Evolutionary conservation across 2,329 filamentous ascomycete genomes (phyloP).

Genomic region (Fusarium dlaminii): DNA sequence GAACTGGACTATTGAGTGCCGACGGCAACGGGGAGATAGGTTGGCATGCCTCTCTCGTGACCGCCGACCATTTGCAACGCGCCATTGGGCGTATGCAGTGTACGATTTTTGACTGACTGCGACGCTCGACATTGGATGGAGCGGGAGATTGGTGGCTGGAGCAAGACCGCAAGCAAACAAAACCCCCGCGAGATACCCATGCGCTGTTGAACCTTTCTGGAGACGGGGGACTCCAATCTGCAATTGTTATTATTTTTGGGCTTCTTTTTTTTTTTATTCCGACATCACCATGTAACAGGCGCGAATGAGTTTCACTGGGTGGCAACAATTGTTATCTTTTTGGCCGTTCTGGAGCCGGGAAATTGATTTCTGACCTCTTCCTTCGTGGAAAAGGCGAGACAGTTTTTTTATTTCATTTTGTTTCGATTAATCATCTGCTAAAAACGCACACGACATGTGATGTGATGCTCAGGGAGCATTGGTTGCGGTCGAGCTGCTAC

Average conservation of each 20-base stretch:
- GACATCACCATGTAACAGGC: constrained; percentile 31
- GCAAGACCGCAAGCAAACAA: constrained; percentile 41
- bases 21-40: constrained; percentile 23
- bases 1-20: constrained; percentile 8
- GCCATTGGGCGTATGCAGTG: constrained; percentile 41
- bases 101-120: constrained; percentile 41
- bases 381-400: constrained; percentile 15
- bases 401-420: constrained; percentile 19
- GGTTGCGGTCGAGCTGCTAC: constrained; percentile 8
- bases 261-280: constrained; percentile 25
- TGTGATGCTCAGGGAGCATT: constrained; percentile 29
- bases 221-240: constrained; percentile 44
- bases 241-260: constrained; percentile 34
- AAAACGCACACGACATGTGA: constrained; percentile 29
- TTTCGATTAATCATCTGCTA: constrained; percentile 2
- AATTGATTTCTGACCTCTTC: constrained; percentile 40
- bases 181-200: constrained; percentile 45
- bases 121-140: constrained; percentile 38
- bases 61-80: constrained; percentile 34
- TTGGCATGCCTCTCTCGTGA: constrained; percentile 29
- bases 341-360: constrained; percentile 35
- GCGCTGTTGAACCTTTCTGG: constrained; percentile 41
- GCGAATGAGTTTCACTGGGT: constrained; percentile 27
- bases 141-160: constrained; percentile 43
- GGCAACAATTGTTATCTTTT: constrained; percentile 34